Evolutionary conservation across 2,329 filamentous ascomycete species (phyloP).

Genomic region (Teratosphaeria destructans): DNA sequence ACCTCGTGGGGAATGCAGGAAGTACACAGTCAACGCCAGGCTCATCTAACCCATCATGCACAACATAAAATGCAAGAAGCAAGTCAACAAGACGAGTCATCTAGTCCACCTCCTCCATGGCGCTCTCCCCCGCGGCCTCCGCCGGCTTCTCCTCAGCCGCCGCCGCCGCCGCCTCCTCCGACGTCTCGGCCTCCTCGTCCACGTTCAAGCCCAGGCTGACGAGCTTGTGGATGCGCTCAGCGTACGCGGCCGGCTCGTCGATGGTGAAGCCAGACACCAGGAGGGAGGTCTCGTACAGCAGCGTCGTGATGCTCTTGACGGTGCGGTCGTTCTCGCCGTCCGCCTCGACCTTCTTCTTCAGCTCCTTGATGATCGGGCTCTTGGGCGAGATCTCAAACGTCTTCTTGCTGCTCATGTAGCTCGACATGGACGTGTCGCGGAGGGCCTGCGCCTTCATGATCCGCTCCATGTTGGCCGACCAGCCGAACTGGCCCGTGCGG

Average conservation of each 20-base stretch:
- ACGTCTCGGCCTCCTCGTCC: slow-evolving; percentile 77
- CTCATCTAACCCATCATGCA: neutral
- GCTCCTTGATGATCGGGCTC: slow-evolving; percentile 94
- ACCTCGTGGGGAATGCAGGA: neutral
- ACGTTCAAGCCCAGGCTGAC: slow-evolving; percentile 96
- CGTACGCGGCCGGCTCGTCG: slow-evolving; percentile 94
- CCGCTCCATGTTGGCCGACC: slow-evolving; percentile 99
- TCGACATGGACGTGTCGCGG: slow-evolving; percentile 98
- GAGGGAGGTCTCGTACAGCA: slow-evolving; percentile 97
- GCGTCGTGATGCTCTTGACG: slow-evolving; percentile 97
- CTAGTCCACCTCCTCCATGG: slow-evolving; percentile 99
- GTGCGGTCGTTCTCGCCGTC: slow-evolving; percentile 98
- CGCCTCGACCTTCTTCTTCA: slow-evolving; percentile 97
- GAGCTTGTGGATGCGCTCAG: slow-evolving; percentile 99
- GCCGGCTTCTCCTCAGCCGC: slow-evolving; percentile 51
- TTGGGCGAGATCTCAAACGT: slow-evolving; percentile 99
- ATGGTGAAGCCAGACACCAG: slow-evolving; percentile 99
- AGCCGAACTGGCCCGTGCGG: slow-evolving; percentile 98
- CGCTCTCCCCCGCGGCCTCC: slow-evolving; percentile 63
- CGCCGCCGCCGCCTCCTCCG: slow-evolving; percentile 39
- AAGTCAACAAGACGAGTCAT: slow-evolving; percentile 10
- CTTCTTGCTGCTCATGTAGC: slow-evolving; percentile 99
- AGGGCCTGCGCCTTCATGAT: slow-evolving; percentile 99
- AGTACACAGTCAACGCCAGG: neutral
- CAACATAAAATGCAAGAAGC: neutral